A percentile compares a stretch with the other conserved stretches of the same genome.
These are phyloP conservation scores for Aphanoascus verrucosus DNA, from an alignment of 2,329 filamentous ascomycete species.

Conservation along the genomic window DNA sequence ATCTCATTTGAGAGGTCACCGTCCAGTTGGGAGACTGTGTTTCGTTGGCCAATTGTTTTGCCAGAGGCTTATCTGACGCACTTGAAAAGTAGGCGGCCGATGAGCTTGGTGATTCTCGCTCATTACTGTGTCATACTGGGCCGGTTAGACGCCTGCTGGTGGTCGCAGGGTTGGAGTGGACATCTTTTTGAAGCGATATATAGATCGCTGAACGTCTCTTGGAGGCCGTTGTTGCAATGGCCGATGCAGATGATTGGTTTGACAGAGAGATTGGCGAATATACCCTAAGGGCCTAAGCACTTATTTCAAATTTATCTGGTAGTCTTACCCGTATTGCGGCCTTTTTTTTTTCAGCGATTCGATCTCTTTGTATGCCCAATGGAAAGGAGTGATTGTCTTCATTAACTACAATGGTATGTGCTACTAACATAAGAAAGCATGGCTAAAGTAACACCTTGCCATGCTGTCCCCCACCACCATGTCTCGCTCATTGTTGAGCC, in stretches of 20 bases:
- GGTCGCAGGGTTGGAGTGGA: constrained; percentile 55
- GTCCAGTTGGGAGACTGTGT: constrained; percentile 34
- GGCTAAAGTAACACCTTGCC: too few relatives aligned
- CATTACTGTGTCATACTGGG: constrained; percentile 57
- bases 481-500: too few relatives aligned
- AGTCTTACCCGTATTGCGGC: not conserved
- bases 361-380: not conserved
- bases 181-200: constrained; percentile 55
- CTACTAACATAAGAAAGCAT: not conserved
- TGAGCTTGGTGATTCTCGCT: constrained; percentile 53
- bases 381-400: not conserved
- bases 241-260: constrained; percentile 20
- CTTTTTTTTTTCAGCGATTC: not conserved
- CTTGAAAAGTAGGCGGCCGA: constrained; percentile 48
- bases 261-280: constrained; percentile 8
- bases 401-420: not conserved
- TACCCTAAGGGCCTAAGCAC: not conserved
- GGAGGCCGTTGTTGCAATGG: constrained; percentile 20
- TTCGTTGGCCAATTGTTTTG: constrained; percentile 51
- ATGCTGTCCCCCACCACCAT: too few relatives aligned
- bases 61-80: constrained; percentile 55
- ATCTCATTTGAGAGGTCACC: constrained; percentile 18
- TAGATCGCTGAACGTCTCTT: constrained; percentile 16
- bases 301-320: not conserved
- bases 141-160: constrained; percentile 53